Conservation (phyloP, 495 filamentous ascomycete genomes). For the Pseudomonodictys pantanalensis region DNA sequence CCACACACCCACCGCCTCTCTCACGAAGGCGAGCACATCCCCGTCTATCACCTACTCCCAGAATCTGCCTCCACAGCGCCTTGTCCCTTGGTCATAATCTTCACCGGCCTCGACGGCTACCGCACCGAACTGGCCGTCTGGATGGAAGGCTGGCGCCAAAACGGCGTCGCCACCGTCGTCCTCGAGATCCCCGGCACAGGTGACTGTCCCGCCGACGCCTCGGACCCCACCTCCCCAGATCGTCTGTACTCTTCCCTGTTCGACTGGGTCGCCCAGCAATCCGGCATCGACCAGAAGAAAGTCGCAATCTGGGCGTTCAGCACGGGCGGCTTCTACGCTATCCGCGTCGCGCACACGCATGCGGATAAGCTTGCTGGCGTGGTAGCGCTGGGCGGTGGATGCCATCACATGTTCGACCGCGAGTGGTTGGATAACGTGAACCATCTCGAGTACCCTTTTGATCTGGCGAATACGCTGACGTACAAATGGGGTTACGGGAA, state of each 20-base stretch:
- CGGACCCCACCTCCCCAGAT: conserved; percentile 52
- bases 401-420: conserved; percentile 63
- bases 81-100: conserved; percentile 62
- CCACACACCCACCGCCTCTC: conserved; percentile 53
- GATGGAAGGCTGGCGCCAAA: conserved; percentile 61
- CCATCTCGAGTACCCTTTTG: conserved; percentile 76
- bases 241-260: conserved; percentile 63
- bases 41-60: conserved; percentile 64
- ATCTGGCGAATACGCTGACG: conserved; percentile 61
- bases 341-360: conserved; percentile 72
- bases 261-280: conserved; percentile 59
- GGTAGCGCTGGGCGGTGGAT: conserved; percentile 70
- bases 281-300: conserved; percentile 58
- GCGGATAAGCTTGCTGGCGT: conserved; percentile 54
- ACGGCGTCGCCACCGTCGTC: conserved; percentile 56
- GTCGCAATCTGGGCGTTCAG: conserved; percentile 72
- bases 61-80: conserved; percentile 42
- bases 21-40: conserved; percentile 56
- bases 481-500: conserved; percentile 66
- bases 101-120: conserved; percentile 78
- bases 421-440: conserved; percentile 67
- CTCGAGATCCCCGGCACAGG: conserved; percentile 79
- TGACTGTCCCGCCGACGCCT: conserved; percentile 66
- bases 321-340: conserved; percentile 74
- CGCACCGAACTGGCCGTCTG: conserved; percentile 73